Evolutionary conservation across 805 yeast genomes (phyloP).

Genomic region (Maudiozyma saulgeensis): DNA sequence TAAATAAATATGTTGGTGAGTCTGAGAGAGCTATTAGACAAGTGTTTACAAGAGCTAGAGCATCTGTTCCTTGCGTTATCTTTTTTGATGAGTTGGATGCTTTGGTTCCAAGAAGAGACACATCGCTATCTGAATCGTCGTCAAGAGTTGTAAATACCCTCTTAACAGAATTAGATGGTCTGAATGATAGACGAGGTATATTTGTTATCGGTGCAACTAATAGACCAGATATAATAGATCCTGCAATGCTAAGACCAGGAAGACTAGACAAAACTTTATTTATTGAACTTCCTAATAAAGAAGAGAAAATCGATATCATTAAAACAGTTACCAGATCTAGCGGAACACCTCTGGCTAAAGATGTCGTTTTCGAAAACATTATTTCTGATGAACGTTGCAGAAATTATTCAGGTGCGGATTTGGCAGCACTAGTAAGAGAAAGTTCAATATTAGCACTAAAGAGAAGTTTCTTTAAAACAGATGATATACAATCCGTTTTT

Average conservation of each 20-base stretch:
- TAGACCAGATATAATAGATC: conserved; percentile 96
- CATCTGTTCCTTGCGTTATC: conserved; percentile 87
- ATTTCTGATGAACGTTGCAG: conserved; percentile 74
- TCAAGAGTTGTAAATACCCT: conserved; percentile 91
- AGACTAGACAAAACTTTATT: conserved; percentile 86
- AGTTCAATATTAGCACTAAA: conserved; percentile 87
- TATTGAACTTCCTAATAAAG: conserved; percentile 75
- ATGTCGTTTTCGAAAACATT: conserved; percentile 51
- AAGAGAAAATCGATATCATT: conserved; percentile 75
- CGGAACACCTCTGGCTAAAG: conserved; percentile 60
- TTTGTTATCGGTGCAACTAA: conserved; percentile 96
- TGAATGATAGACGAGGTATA: conserved; percentile 85
- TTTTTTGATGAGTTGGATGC: conserved; percentile 97
- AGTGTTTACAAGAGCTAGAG: conserved; percentile 85
- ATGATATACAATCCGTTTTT: conserved; percentile 34
- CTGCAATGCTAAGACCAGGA: conserved; percentile 97
- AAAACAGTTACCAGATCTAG: conserved; percentile 62
- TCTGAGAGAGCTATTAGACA: conserved; percentile 90
- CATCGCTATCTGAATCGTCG: conserved; percentile 78
- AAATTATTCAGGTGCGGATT: conserved; percentile 93
- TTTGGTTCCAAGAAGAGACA: conserved; percentile 86
- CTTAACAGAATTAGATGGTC: conserved; percentile 89
- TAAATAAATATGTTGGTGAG: conserved; percentile 94
- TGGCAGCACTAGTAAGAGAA: conserved; percentile 83
- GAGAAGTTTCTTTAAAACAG: conserved; percentile 51